Evolutionary conservation across 345 rosid species (phyloP), one percentile per base, ranked within the genome.

Genomic region (Noccaea caerulescens): DNA sequence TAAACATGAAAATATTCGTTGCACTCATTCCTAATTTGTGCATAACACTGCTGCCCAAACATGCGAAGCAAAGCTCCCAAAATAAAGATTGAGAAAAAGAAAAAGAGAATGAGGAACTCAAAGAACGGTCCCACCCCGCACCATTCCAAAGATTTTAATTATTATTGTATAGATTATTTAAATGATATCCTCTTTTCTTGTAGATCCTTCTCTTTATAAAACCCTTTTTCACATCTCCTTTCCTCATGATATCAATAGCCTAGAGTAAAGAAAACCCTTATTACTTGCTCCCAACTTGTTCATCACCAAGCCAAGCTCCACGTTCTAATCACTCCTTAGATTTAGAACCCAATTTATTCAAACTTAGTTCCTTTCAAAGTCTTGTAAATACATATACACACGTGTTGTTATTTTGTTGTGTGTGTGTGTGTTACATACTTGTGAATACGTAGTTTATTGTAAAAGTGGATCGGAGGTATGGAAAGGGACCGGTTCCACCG

Each of bases 391-490:
- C 7, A 68, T 52, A 63, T 14, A 68, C 51, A 61, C 13, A 32
- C 39, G 11, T 49, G 4, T 32, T 63, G 41, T 69, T 36, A 0
- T 16, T 74, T 23, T 74, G 37, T 52, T 45, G 39, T 53, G 14
- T 61, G 23, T 67, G 7, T 41, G 58, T 36, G 58, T 49, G 30
- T 30, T 33, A n/a, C 23, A 43, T 42, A 43, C 16, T 43, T 43
- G 49, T 18, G 27, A 23, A 38, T 36, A 44, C 42, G 36, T 36
- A 49, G 13, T 23, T 66, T 69, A 20, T 41, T 41, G 69, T 67
- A 63, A 88, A 81, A 79, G 88, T 88, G 88, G 86, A 84, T 88
- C 87, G 82, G 42, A 80, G 87, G 83, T 87, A 88, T 87, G 97
- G 95, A 80, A 88, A 87, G 79, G 80, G 90, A 77, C 82, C 87